These are phyloP conservation scores for Zasmidium angulare DNA, from an alignment of 2,329 filamentous ascomycete genomes.

Conservation along the genomic window DNA sequence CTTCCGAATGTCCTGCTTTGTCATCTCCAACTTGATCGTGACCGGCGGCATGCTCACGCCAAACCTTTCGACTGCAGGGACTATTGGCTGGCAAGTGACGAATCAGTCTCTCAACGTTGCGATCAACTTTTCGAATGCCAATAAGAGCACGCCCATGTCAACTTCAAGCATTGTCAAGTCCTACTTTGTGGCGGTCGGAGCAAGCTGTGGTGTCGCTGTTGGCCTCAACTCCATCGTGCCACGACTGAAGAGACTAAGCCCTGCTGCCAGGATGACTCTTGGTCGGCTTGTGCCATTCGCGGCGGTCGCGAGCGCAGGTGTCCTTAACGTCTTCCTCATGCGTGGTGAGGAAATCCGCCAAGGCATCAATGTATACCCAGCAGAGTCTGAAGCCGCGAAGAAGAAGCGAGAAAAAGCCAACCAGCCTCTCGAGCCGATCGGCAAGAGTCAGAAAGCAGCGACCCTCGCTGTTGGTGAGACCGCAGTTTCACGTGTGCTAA, in stretches of 20 bases:
- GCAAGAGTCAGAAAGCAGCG: slow-evolving; percentile 85
- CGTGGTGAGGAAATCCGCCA: slow-evolving; percentile 89
- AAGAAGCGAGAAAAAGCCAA: slow-evolving; percentile 47
- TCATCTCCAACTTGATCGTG: slow-evolving; percentile 88
- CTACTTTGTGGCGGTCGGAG: slow-evolving; percentile 86
- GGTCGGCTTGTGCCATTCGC: slow-evolving; percentile 92
- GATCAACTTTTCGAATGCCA: slow-evolving; percentile 96
- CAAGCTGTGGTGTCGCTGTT: slow-evolving; percentile 89
- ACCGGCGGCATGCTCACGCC: slow-evolving; percentile 97
- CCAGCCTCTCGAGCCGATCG: slow-evolving; percentile 57
- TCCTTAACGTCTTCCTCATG: slow-evolving; percentile 96
- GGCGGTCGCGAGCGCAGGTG: slow-evolving; percentile 86
- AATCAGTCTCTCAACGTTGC: slow-evolving; percentile 98
- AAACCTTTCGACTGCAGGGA: slow-evolving; percentile 77
- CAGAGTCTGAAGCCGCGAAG: slow-evolving; percentile 69
- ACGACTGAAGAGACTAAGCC: slow-evolving; percentile 72
- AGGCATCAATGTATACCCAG: slow-evolving; percentile 90
- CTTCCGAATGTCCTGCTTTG: slow-evolving; percentile 96
- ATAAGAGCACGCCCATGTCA: slow-evolving; percentile 90
- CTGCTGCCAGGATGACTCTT: slow-evolving; percentile 73
- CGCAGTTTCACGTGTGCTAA: slow-evolving; percentile 84
- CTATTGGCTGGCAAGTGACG: slow-evolving; percentile 87
- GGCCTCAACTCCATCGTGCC: slow-evolving; percentile 89
- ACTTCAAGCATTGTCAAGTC: slow-evolving; percentile 80
- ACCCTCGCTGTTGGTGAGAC: slow-evolving; percentile 90